Conservation (phyloP, 352 stramenopile genomes). For the Phytophthora pinifolia region DNA sequence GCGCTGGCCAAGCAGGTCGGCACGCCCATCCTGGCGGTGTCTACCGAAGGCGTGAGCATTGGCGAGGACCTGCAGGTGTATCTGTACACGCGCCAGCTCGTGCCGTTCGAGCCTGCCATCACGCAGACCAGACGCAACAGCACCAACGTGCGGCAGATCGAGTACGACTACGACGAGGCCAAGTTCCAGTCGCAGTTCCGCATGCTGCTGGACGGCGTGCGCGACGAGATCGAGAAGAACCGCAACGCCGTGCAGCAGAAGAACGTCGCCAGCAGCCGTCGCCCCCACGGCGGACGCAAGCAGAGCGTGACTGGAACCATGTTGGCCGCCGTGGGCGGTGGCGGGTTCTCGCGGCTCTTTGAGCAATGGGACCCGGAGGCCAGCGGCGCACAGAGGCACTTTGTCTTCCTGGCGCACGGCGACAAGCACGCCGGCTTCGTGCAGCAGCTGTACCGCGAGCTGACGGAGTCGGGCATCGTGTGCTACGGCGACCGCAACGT, state of each 20-base stretch:
- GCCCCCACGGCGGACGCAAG: conserved; percentile 22
- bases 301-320: conserved; percentile 33
- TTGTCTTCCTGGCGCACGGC: conserved; percentile 80
- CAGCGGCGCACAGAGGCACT: conserved; percentile 38
- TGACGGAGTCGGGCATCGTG: conserved; percentile 48
- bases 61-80: conserved; percentile 82
- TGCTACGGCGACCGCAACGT: conserved; percentile 73
- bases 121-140: conserved; percentile 49
- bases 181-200: conserved; percentile 79
- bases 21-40: conserved; percentile 76
- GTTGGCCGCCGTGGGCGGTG: conserved; percentile 15
- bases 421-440: conserved; percentile 77
- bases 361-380: conserved; percentile 53
- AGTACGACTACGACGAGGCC: conserved; percentile 76
- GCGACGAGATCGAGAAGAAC: conserved; percentile 83
- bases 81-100: conserved; percentile 80
- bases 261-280: conserved; percentile 35
- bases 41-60: conserved; percentile 64
- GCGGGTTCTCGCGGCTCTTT: conserved; percentile 61
- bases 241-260: conserved; percentile 47
- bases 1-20: conserved; percentile 80
- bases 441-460: conserved; percentile 57
- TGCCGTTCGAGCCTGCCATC: conserved; percentile 76
- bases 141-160: conserved; percentile 63
- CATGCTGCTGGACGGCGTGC: conserved; percentile 74